Evolutionary conservation across 2,329 filamentous ascomycete species (phyloP).

Genomic region (Lachnellula suecica): DNA sequence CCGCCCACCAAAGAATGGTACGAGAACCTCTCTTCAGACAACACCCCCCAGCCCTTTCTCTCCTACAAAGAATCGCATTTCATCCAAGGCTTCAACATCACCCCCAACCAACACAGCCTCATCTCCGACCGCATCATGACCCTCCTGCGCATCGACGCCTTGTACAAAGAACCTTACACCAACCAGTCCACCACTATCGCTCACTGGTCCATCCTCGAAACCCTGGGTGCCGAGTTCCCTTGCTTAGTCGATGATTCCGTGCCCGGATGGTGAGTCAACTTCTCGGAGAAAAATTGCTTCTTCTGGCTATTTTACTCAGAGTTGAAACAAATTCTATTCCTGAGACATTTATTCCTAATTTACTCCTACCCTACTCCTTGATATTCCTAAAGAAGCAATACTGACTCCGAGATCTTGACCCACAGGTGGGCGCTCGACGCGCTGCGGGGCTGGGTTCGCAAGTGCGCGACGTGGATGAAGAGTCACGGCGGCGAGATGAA

Average conservation of each 20-base stretch:
- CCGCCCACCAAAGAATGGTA: background rate
- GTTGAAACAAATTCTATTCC: too few species aligned
- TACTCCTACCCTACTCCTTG: background rate
- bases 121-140: background rate
- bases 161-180: background rate
- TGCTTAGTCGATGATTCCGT: background rate
- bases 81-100: background rate
- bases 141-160: background rate
- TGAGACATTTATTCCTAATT: too few species aligned
- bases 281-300: too few species aligned
- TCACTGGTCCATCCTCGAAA: background rate
- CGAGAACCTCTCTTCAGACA: background rate
- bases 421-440: background rate
- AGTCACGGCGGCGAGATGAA: background rate
- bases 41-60: background rate
- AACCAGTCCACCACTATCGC: background rate
- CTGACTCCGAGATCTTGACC: too few species aligned
- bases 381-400: background rate
- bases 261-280: constrained; percentile 1
- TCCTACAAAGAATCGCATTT: background rate
- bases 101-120: background rate
- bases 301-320: too few species aligned
- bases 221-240: background rate
- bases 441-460: background rate
- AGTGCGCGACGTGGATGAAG: background rate